Percentiles rank a stretch among this genome's conserved stretches.
These are phyloP conservation scores for Aaosphaeria pasadenensis DNA, from an alignment of 2,329 filamentous ascomycete genomes.

Conservation along the genomic window DNA sequence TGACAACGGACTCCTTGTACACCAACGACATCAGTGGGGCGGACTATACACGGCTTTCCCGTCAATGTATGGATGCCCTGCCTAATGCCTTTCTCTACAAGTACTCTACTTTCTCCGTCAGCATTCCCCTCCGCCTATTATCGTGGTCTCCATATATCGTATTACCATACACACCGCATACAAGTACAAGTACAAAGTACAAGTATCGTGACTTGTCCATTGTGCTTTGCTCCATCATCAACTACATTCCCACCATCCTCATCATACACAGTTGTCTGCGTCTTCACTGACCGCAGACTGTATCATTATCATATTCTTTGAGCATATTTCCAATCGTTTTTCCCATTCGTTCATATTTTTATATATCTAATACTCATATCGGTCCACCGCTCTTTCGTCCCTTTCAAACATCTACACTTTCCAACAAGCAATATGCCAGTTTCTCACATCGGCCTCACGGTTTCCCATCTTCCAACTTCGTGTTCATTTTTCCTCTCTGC, in stretches of 20 bases:
- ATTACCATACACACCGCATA: too few species aligned
- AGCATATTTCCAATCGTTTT: not conserved
- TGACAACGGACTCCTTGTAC: constrained; percentile 34
- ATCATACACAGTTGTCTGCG: too few species aligned
- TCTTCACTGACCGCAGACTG: too few species aligned
- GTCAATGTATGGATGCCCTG: constrained; percentile 21
- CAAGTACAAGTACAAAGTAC: too few species aligned
- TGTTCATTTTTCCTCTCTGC: constrained; percentile 81
- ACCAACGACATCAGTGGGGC: constrained; percentile 35
- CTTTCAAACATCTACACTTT: not conserved
- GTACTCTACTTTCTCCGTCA: not conserved
- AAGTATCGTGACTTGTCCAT: too few species aligned
- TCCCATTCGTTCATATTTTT: not conserved
- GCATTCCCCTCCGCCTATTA: too few species aligned
- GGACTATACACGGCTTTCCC: constrained; percentile 27
- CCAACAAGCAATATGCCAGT: constrained; percentile 51
- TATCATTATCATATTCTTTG: not conserved
- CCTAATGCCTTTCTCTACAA: not conserved
- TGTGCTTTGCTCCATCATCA: too few species aligned
- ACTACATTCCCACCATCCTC: too few species aligned
- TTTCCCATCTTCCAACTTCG: constrained; percentile 74
- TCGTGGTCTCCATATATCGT: too few species aligned
- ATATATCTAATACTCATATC: not conserved
- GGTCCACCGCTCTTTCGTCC: constrained; percentile 13
- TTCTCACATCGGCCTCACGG: constrained; percentile 63